Evolutionary conservation across 768 basidiomycete species (phyloP), one percentile per base, ranked within the genome.

Genomic region (Infundibulicybe gibba): DNA sequence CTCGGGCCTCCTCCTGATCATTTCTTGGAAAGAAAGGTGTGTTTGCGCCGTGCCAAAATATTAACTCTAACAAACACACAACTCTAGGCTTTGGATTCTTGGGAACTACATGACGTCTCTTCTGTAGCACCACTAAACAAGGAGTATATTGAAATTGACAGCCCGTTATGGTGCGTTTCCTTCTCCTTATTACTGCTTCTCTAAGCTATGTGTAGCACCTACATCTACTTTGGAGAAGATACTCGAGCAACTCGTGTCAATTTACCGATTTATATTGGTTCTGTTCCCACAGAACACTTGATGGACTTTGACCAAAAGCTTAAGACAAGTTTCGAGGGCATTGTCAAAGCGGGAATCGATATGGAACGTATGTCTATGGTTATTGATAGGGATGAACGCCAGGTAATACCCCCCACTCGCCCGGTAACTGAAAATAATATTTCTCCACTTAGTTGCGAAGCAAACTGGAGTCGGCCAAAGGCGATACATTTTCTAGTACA

Each of bases 341-440:
- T 97, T 44, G 79, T 76, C 6, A 57, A 75, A 14, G 80, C 86
- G 44, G 93, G 89, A 3, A 72, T 98, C 41, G 91, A 98, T 63
- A 93, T 97, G 87, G 74, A 83, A 25, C 74, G 95, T 9, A 97
- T 99, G 86, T 63, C 67, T 13, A 85, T 90, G 80, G 74, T 97
- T 14, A 81, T 99, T 40, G 80, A 84, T 53, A 74, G 93, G 43
- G 92, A 97, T 55, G 87, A 91, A 66, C 83, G 94, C 46, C 92
- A 94, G 74, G 85, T 88, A 48, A 50, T 43, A 63, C 54, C 3
- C n/a, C 40, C 31, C 33, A 32, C 42, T 32, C 40, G 16, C 33
- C 5, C 14, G n/a, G 32, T 25, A 21, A 30, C 44, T 45, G 41
- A 31, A n/a, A 31, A 41, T 37, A 31, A 41, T 32, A 56, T 46